Conservation (phyloP, 805 yeast genomes). For the Starmerella vaccinii region DNA sequence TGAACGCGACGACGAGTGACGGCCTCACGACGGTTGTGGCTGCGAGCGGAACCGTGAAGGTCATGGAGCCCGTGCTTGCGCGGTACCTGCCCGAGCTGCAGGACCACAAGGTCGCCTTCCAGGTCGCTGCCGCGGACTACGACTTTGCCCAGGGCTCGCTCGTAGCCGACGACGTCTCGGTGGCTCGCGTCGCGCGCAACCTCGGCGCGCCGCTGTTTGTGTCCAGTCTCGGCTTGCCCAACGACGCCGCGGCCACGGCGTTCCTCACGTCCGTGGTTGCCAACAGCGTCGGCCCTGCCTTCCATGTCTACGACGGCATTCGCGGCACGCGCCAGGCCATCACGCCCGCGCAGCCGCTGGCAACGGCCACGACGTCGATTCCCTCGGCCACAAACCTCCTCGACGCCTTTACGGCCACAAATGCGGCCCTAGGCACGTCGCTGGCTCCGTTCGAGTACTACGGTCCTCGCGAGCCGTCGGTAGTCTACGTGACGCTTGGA, state of each 20-base stretch:
- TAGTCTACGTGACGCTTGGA: conserved; percentile 77
- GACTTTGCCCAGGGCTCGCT: conserved; percentile 44
- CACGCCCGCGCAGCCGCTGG: background rate
- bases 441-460: conserved; percentile 58
- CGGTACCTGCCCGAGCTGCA: conserved; percentile 10
- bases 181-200: conserved; percentile 50
- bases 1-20: background rate
- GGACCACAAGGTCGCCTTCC: conserved; percentile 37
- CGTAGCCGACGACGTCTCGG: conserved; percentile 53
- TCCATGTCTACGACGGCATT: conserved; percentile 75
- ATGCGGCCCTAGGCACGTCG: conserved; percentile 43
- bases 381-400: conserved; percentile 27
- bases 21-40: conserved; percentile 40
- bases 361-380: background rate
- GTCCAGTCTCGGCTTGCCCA: conserved; percentile 58
- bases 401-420: conserved; percentile 40
- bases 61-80: conserved; percentile 50
- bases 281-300: conserved; percentile 43
- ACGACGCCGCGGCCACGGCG: conserved; percentile 40
- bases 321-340: conserved; percentile 44
- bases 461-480: conserved; percentile 53
- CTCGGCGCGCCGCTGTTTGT: conserved; percentile 52
- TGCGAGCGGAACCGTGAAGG: conserved; percentile 57
- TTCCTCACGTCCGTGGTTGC: conserved; percentile 56
- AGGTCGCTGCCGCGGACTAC: conserved; percentile 68